phyloP scores from a whole-genome alignment of 164 flowering plant species.

The Protea cynaroides region DNA sequence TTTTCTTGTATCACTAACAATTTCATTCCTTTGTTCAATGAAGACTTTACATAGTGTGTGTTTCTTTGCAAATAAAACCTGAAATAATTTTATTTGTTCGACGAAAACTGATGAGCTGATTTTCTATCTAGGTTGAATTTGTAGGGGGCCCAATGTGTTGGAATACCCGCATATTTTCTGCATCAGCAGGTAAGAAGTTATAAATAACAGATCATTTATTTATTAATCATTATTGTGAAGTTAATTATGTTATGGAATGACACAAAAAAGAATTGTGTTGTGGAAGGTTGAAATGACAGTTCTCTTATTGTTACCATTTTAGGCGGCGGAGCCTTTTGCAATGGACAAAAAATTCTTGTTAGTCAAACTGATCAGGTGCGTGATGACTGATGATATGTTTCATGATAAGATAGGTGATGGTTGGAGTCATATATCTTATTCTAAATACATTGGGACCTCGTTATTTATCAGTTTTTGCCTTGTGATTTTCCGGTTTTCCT shows the following conservation, averaged over 20 bases:
- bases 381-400: neutral
- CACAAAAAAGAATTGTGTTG: no score
- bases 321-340: constrained; percentile 94
- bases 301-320: constrained; percentile 4
- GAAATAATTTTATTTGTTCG: neutral
- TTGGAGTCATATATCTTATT: neutral
- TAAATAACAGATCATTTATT: neutral
- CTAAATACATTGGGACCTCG: neutral
- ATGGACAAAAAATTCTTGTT: constrained; percentile 72
- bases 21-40: no score
- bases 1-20: no score
- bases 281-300: constrained; percentile 1
- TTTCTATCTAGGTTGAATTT: constrained; percentile 71
- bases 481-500: neutral
- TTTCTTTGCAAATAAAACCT: neutral
- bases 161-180: constrained; percentile 90
- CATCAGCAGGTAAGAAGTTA: constrained; percentile 56
- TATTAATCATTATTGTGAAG: neutral
- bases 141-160: constrained; percentile 96
- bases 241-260: neutral
- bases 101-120: neutral
- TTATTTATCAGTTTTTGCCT: neutral
- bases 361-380: constrained; percentile 73
- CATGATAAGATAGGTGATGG: neutral
- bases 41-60: no score